Conservation (phyloP, 257 asterid genomes). For the Nicotiana sylvestris region DNA sequence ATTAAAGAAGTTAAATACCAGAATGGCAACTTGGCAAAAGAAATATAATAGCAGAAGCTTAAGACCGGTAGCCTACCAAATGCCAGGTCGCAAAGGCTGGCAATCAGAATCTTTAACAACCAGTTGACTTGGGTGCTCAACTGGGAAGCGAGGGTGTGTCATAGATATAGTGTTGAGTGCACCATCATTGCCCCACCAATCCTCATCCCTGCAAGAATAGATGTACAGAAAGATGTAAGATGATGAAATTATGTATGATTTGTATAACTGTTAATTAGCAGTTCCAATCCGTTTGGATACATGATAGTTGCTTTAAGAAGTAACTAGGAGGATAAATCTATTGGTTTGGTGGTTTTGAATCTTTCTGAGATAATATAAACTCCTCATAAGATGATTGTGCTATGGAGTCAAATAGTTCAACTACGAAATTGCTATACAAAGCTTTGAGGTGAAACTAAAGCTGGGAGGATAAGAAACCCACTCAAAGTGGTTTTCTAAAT, state of each 20-base stretch:
- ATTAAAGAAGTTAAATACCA: background rate
- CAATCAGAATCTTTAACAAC: conserved; percentile 78
- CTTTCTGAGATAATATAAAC: background rate
- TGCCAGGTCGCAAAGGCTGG: conserved; percentile 86
- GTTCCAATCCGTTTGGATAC: background rate
- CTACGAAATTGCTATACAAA: too few relatives aligned
- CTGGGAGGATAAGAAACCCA: background rate
- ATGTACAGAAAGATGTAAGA: background rate
- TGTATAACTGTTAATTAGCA: background rate
- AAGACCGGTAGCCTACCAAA: conserved; percentile 52
- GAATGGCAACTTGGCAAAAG: background rate
- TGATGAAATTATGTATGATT: background rate
- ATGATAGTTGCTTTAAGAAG: background rate
- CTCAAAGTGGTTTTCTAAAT: background rate
- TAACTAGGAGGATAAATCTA: background rate
- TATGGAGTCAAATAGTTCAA: too few relatives aligned
- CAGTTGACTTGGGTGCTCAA: conserved; percentile 66
- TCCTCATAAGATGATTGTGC: background rate
- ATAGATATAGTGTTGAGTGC: conserved; percentile 95
- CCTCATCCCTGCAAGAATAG: conserved; percentile 65
- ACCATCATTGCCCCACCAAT: conserved; percentile 99
- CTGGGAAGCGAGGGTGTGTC: conserved; percentile 96
- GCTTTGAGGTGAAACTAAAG: background rate
- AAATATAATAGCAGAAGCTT: background rate
- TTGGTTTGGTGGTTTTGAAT: background rate